Percentiles rank a stretch among this genome's conserved stretches.
Conservation (phyloP, 2,329 filamentous ascomycete species). For the Neonectria neomacrospora region DNA sequence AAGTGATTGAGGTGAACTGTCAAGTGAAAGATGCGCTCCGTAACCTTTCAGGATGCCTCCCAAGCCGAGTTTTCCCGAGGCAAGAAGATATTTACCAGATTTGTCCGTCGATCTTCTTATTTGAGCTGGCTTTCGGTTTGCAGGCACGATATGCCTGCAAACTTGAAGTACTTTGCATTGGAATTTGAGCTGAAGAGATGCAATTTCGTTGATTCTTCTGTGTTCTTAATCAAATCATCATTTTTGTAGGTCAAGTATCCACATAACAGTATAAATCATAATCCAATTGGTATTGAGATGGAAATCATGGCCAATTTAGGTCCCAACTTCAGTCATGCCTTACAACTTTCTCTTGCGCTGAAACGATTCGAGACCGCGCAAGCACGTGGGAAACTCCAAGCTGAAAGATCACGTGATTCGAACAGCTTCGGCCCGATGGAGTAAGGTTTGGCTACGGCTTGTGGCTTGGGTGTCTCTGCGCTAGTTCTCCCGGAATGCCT, state of each 20-base stretch:
- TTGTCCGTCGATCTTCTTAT: not conserved
- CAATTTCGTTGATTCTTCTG: not conserved
- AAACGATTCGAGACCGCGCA: not conserved
- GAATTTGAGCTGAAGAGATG: not conserved
- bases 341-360: not conserved
- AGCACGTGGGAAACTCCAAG: not conserved
- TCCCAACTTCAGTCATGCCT: not conserved
- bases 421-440: conserved; percentile 22
- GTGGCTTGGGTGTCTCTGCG: conserved; percentile 25
- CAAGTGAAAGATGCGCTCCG: not conserved
- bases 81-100: not conserved
- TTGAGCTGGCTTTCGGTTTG: too few relatives aligned
- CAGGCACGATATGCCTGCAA: not conserved
- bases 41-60: not conserved
- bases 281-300: not conserved
- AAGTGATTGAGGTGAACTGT: not conserved
- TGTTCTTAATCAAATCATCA: too few relatives aligned
- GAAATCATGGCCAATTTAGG: not conserved
- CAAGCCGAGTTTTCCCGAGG: not conserved
- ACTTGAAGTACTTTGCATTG: not conserved
- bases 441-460: not conserved
- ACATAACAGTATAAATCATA: too few relatives aligned
- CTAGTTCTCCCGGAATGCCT: conserved; percentile 26
- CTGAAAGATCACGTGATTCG: conserved; percentile 13
- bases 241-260: not conserved